phyloP scores from a whole-genome alignment of 2,329 filamentous ascomycete genomes.

The Cylindrodendrum hubeiense region DNA sequence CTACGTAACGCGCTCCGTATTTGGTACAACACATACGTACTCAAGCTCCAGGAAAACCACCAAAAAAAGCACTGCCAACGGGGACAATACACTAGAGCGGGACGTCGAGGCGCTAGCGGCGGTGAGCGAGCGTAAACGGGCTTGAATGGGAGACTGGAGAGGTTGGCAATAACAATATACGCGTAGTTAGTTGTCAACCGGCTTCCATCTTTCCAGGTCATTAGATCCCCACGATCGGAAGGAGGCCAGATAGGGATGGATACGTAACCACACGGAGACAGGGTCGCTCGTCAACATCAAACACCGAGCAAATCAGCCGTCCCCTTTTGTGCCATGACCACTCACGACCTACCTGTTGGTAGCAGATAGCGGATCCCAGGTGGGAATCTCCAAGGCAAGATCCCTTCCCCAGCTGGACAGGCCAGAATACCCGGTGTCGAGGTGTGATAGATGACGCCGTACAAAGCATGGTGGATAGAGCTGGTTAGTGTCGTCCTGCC shows the following conservation, averaged over 20 bases:
- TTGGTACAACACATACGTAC: conserved; percentile 21
- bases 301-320: conserved; percentile 31
- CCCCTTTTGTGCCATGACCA: conserved; percentile 23
- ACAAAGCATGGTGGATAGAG: conserved; percentile 9
- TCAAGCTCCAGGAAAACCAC: conserved; percentile 19
- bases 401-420: conserved; percentile 23
- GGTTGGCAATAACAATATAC: conserved; percentile 12
- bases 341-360: conserved; percentile 24
- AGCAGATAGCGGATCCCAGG: conserved; percentile 29
- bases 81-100: neutral
- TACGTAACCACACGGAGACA: conserved; percentile 12
- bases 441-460: conserved; percentile 18
- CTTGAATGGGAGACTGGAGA: neutral
- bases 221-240: conserved; percentile 11
- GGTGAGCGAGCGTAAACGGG: neutral
- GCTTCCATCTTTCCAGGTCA: conserved; percentile 17
- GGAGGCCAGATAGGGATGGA: conserved; percentile 12
- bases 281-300: conserved; percentile 39
- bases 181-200: conserved; percentile 8
- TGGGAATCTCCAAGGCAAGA: conserved; percentile 28
- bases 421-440: conserved; percentile 2
- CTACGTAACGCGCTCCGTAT: conserved; percentile 28
- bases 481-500: conserved; percentile 34
- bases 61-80: conserved; percentile 19
- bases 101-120: neutral